phyloP scores from a whole-genome alignment of 2,329 filamentous ascomycete genomes.

The Myriosclerotinia scirpicola region DNA sequence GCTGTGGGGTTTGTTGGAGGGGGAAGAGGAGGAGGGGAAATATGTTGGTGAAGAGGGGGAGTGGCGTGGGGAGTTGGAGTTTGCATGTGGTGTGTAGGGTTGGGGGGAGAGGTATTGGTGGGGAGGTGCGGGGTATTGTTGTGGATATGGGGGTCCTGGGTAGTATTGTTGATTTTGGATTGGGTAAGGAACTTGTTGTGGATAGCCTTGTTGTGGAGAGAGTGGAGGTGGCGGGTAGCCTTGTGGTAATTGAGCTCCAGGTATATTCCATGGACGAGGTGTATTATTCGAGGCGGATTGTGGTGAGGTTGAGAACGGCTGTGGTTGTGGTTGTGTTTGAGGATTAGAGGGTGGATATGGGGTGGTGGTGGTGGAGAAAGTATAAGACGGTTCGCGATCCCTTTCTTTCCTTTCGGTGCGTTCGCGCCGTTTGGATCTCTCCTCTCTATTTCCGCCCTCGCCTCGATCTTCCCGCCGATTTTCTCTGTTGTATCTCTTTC shows the following conservation, averaged over 20 bases:
- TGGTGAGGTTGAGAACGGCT: neutral
- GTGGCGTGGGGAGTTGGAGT: neutral
- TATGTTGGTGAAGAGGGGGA: neutral
- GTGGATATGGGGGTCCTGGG: neutral
- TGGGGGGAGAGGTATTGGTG: conserved; percentile 27
- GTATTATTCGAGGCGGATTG: too few relatives aligned
- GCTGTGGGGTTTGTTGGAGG: neutral
- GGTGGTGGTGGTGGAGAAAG: neutral
- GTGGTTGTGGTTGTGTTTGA: neutral
- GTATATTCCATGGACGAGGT: neutral
- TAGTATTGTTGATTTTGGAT: neutral
- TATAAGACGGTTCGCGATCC: neutral
- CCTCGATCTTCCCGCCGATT: neutral
- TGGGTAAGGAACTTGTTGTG: conserved; percentile 25
- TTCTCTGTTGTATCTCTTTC: neutral
- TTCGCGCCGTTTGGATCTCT: neutral
- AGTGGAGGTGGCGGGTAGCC: conserved; percentile 5
- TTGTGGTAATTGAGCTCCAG: neutral
- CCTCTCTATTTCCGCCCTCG: neutral
- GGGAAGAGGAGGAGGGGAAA: neutral
- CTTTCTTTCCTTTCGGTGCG: neutral
- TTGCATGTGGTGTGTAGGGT: conserved; percentile 10
- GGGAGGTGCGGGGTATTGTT: neutral
- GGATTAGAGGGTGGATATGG: neutral
- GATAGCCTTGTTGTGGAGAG: conserved; percentile 12